These are phyloP conservation scores for Hypoxylon cercidicola DNA, from an alignment of 495 filamentous ascomycete species.

Conservation along the genomic window DNA sequence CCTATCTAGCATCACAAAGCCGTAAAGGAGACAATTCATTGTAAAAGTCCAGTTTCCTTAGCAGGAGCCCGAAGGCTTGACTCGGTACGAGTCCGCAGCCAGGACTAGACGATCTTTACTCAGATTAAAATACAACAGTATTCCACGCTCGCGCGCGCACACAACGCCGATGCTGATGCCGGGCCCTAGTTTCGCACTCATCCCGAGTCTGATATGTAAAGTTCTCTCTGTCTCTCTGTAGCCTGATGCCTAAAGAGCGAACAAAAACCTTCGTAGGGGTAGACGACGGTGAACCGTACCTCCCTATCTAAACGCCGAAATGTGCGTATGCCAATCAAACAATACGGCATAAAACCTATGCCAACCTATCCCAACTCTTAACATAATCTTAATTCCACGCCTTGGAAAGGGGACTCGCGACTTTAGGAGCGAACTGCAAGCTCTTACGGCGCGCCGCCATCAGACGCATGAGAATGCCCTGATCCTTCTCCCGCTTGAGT, in stretches of 20 bases:
- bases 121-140: too few relatives aligned
- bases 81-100: too few relatives aligned
- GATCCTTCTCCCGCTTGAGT: conserved; percentile 55
- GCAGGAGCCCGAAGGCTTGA: too few relatives aligned
- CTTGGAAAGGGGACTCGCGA: conserved; percentile 77
- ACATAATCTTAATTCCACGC: conserved; percentile 49
- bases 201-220: not conserved
- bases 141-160: not conserved
- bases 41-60: too few relatives aligned
- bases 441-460: conserved; percentile 83
- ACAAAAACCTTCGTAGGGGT: not conserved
- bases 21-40: too few relatives aligned
- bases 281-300: too few relatives aligned
- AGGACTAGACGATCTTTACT: too few relatives aligned
- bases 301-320: not conserved
- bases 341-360: not conserved
- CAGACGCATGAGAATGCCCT: conserved; percentile 69
- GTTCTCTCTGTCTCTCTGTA: not conserved
- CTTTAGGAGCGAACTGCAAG: conserved; percentile 79
- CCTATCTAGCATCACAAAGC: too few relatives aligned
- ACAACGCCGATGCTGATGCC: not conserved
- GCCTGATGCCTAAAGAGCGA: not conserved
- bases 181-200: not conserved
- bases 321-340: too few relatives aligned
- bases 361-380: not conserved